Evolutionary conservation across 176 grass and related monocot genomes (phyloP), one percentile per base, ranked within the genome.

Genomic region (Poa pratensis): DNA sequence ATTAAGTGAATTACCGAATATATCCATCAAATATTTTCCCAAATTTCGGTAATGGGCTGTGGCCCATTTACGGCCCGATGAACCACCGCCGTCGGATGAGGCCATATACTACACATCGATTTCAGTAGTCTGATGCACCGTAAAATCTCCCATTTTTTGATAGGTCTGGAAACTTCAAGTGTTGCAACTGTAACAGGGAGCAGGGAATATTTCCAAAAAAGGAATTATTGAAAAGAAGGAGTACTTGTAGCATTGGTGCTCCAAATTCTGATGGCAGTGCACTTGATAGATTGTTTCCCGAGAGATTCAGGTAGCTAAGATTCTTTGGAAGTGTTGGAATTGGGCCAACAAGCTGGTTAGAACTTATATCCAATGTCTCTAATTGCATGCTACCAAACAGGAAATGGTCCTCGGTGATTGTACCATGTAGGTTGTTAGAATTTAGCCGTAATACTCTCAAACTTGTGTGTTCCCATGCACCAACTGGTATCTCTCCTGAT

Each of bases 361-460:
- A 68, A 66, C 28, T 66, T 2, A 34, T 17, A 34, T 34, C 15
- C 2, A 66, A 17, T 4, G 0, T 3, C 0, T 18, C 0, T 17
- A 66, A 18, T 1, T 23, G 14, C 15, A 34, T 34, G 15, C 28
- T 42, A 24, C 46, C 46, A 49, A 49, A 49, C 46, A 3, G 12
- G 30, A 90, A 82, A 79, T 87, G 80, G 4, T 35, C 15, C 39
- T 87, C 80, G 2, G 52, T 83, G 30, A 92, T 28, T 9, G 50
- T 40, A 17, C 87, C 87, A 45, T 83, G 10, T 5, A 92, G 4
- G 4, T 28, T 82, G 85, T 92, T 92, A 1, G 9, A 16, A 27
- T 4, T 7, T 1, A 92, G 69, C 0, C 0, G 0, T 37, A 92
- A 58, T 0, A 7, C 0, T 42, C 0, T 23, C 17, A 93, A 46